These are phyloP conservation scores for Colletotrichum tofieldiae DNA, from an alignment of 2,329 filamentous ascomycete species.

Conservation along the genomic window DNA sequence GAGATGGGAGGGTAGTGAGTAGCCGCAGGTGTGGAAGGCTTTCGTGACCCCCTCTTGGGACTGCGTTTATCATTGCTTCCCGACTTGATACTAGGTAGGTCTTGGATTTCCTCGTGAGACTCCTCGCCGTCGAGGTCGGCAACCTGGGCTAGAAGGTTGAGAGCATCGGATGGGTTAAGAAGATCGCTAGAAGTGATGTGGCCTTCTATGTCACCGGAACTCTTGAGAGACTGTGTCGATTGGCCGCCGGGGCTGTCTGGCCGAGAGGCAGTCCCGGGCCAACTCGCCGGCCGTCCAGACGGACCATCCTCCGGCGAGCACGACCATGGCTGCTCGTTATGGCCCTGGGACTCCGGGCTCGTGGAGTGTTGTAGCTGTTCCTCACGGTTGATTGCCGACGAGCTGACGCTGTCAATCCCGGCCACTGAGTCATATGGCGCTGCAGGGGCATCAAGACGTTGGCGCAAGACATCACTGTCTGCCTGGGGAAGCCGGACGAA, in stretches of 20 bases:
- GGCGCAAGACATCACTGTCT: constrained; percentile 15
- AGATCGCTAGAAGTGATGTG: constrained; percentile 59
- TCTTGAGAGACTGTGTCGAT: constrained; percentile 34
- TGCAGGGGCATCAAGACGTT: neutral
- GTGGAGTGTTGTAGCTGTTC: neutral
- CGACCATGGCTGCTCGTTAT: constrained; percentile 42
- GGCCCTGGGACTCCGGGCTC: constrained; percentile 8
- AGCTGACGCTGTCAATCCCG: neutral
- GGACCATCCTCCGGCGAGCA: constrained; percentile 40
- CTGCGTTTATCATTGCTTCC: constrained; percentile 39
- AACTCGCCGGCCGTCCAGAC: constrained; percentile 30
- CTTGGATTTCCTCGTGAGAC: constrained; percentile 35
- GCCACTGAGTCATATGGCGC: neutral
- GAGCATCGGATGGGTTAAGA: constrained; percentile 59
- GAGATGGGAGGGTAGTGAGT: constrained; percentile 52
- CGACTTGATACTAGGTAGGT: constrained; percentile 29
- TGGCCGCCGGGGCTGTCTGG: constrained; percentile 42
- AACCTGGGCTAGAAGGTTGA: constrained; percentile 59
- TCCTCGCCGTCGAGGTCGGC: constrained; percentile 54
- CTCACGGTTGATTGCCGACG: constrained; percentile 2
- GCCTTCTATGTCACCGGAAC: constrained; percentile 52
- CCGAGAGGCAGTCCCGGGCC: constrained; percentile 37
- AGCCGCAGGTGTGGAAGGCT: constrained; percentile 11
- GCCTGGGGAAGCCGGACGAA: constrained; percentile 20
- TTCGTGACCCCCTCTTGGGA: constrained; percentile 14